Evolutionary conservation across 768 basidiomycete species (phyloP).

Genomic region (Lactifluus piperatus): DNA sequence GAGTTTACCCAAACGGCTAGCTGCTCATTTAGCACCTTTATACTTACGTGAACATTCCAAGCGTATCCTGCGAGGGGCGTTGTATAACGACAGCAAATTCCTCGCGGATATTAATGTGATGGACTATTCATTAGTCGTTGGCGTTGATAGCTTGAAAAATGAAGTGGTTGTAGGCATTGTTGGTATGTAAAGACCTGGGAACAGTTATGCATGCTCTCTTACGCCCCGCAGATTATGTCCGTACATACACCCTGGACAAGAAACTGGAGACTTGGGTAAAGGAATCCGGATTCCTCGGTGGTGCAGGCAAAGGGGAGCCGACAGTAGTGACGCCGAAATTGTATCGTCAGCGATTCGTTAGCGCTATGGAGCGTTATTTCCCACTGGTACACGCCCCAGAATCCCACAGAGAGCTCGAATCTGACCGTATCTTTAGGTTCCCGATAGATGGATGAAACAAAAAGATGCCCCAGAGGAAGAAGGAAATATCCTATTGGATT

Average conservation of each 20-base stretch:
- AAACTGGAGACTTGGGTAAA: slow-evolving; percentile 98
- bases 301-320: slow-evolving; percentile 77
- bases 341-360: slow-evolving; percentile 80
- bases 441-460: slow-evolving; percentile 89
- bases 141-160: slow-evolving; percentile 80
- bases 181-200: slow-evolving; percentile 44
- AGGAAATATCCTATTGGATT: slow-evolving; percentile 30
- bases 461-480: slow-evolving; percentile 74
- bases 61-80: slow-evolving; percentile 78
- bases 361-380: slow-evolving; percentile 87
- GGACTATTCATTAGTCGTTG: slow-evolving; percentile 96
- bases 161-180: slow-evolving; percentile 97
- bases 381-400: slow-evolving; percentile 50
- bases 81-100: slow-evolving; percentile 95
- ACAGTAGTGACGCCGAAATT: slow-evolving; percentile 96
- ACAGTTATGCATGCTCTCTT: neutral
- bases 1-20: slow-evolving; percentile 31
- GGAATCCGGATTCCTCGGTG: slow-evolving; percentile 85
- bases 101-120: slow-evolving; percentile 90
- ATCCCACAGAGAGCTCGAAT: neutral
- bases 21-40: slow-evolving; percentile 79
- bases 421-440: slow-evolving; percentile 44
- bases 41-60: slow-evolving; percentile 97
- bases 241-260: slow-evolving; percentile 98
- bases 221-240: slow-evolving; percentile 68